These are phyloP conservation scores for Colletotrichum orbiculare DNA, from an alignment of 2,329 filamentous ascomycete genomes.

Conservation along the genomic window DNA sequence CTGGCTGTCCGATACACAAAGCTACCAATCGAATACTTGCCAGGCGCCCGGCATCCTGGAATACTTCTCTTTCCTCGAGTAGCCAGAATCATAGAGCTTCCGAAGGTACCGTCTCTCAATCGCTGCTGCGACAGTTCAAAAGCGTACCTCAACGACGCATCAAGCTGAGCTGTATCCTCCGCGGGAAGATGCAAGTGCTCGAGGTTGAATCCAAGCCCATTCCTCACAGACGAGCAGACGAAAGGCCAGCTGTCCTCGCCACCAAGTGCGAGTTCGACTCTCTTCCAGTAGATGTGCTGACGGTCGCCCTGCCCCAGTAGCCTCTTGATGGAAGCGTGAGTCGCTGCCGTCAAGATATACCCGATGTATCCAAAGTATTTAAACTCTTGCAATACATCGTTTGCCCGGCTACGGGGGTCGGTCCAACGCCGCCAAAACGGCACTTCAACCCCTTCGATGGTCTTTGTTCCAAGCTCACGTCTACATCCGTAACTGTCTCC, in stretches of 20 bases:
- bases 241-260: not conserved
- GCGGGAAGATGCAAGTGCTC: not conserved
- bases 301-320: not conserved
- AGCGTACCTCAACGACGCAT: not conserved
- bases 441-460: slow-evolving; percentile 1
- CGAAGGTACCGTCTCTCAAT: not conserved
- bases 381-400: slow-evolving; percentile 3
- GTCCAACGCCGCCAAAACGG: slow-evolving; percentile 5
- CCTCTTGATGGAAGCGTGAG: not conserved
- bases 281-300: not conserved
- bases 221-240: not conserved
- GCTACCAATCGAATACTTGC: too few species aligned
- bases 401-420: not conserved
- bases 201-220: not conserved
- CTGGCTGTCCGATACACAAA: too few species aligned
- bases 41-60: too few species aligned
- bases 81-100: slow-evolving; percentile 3
- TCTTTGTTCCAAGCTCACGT: not conserved
- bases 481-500: not conserved
- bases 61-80: not conserved
- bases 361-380: not conserved
- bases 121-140: not conserved
- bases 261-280: fast-evolving
- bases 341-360: fast-evolving
- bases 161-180: not conserved